A percentile compares a stretch with the other conserved stretches of the same genome.
Evolutionary conservation across 1,139 yeast species (phyloP).

Genomic region (Blastobotrys buckinghamii): DNA sequence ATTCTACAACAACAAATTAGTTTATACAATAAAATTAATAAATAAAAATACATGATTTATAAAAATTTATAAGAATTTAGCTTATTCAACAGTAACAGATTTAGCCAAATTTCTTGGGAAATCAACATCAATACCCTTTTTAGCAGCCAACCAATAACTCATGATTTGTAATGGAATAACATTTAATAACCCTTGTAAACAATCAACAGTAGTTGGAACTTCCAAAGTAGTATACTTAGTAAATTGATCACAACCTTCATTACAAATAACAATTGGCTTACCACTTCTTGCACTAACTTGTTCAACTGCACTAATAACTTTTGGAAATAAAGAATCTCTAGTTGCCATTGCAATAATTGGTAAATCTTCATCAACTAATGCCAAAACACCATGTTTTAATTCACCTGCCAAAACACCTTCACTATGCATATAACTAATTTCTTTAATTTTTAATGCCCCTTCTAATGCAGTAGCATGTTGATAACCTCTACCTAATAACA

Average conservation of each 20-base stretch:
- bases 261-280: constrained; percentile 89
- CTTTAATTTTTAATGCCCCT: constrained; percentile 97
- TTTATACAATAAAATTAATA: too few species aligned
- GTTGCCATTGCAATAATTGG: constrained; percentile 97
- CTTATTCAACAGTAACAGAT: constrained; percentile 89
- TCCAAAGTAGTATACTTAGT: constrained; percentile 51
- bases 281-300: constrained; percentile 98
- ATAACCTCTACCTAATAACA: constrained; percentile 94
- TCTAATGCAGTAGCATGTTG: constrained; percentile 97
- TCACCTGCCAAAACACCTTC: constrained; percentile 99
- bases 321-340: constrained; percentile 95
- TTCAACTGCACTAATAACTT: constrained; percentile 91
- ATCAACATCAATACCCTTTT: constrained; percentile 94
- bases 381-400: constrained; percentile 96
- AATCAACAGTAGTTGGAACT: constrained; percentile 94
- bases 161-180: constrained; percentile 93
- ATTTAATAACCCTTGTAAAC: constrained; percentile 93
- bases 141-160: constrained; percentile 96
- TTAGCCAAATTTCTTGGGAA: constrained; percentile 99
- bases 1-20: too few species aligned
- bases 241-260: constrained; percentile 62
- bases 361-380: constrained; percentile 87
- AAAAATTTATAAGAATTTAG: neutral
- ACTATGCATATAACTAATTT: constrained; percentile 97
- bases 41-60: too few species aligned